Conservation (phyloP, 2,329 filamentous ascomycete species). For the Ceratocystis lukuohia region DNA sequence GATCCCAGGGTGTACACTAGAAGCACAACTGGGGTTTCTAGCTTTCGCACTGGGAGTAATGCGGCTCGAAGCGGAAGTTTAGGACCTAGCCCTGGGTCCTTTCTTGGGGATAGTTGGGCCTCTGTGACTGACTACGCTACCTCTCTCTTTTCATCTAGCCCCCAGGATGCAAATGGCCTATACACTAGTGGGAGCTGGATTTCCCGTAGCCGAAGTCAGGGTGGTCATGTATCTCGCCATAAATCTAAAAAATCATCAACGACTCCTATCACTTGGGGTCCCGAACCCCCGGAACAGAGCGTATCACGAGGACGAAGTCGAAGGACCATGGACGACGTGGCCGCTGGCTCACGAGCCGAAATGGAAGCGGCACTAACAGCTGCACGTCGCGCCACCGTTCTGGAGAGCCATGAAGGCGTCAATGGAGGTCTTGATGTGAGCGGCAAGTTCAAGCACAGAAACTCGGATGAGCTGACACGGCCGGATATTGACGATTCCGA, state of each 20-base stretch:
- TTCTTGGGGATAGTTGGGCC: constrained; percentile 18
- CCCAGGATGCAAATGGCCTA: background rate
- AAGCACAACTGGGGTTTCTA: background rate
- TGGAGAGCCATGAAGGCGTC: constrained; percentile 48
- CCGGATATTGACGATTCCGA: constrained; percentile 37
- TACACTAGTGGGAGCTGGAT: background rate
- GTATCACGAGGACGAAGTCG: constrained; percentile 18
- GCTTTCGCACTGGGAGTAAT: background rate
- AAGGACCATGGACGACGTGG: constrained; percentile 34
- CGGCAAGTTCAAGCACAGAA: constrained; percentile 48
- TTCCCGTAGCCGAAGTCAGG: constrained; percentile 14
- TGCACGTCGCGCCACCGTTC: constrained; percentile 43
- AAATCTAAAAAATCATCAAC: constrained; percentile 13
- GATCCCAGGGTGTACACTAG: background rate
- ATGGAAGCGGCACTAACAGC: constrained; percentile 42
- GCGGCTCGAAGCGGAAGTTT: constrained; percentile 2
- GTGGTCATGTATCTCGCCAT: background rate
- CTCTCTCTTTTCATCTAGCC: constrained; percentile 13
- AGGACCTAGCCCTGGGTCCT: constrained; percentile 13
- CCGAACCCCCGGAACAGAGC: constrained; percentile 30
- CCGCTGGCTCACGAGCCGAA: constrained; percentile 39
- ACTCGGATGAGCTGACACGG: constrained; percentile 47
- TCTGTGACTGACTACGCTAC: constrained; percentile 19
- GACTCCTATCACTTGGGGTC: constrained; percentile 34
- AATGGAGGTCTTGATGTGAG: constrained; percentile 44